A percentile compares a stretch with the other conserved stretches of the same genome.
These are phyloP conservation scores for Botrytis fabae DNA, from an alignment of 2,329 filamentous ascomycete genomes.

Conservation along the genomic window DNA sequence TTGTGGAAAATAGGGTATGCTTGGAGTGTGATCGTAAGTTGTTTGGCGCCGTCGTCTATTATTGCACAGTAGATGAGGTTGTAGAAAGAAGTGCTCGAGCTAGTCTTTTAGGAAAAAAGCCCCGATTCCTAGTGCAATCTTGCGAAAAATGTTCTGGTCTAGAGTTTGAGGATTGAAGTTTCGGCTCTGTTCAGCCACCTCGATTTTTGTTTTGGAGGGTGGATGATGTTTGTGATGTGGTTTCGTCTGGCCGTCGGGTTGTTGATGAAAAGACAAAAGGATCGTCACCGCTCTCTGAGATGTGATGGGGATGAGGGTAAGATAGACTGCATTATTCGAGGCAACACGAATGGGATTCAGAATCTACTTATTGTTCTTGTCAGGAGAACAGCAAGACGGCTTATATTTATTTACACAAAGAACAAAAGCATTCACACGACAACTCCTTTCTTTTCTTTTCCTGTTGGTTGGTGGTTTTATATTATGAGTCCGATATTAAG, in stretches of 20 bases:
- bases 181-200: constrained; percentile 17
- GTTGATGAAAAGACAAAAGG: not conserved
- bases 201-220: constrained; percentile 8
- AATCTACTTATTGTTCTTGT: not conserved
- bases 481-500: not conserved
- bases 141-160: constrained; percentile 6
- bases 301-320: not conserved
- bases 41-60: not conserved
- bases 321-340: constrained; percentile 10
- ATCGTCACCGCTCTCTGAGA: constrained; percentile 12
- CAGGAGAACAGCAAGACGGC: not conserved
- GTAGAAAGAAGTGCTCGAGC: not conserved
- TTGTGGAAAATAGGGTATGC: not conserved
- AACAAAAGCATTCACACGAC: not conserved
- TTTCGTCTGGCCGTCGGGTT: not conserved
- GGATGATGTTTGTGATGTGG: constrained; percentile 10
- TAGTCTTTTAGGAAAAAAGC: not conserved
- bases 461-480: constrained; percentile 14
- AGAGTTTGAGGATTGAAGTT: not conserved
- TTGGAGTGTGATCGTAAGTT: not conserved
- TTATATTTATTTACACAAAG: not conserved
- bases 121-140: constrained; percentile 4
- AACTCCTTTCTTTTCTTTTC: constrained; percentile 8
- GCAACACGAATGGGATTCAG: not conserved
- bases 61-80: not conserved